These are phyloP conservation scores for Rhodotorula sp. DNA, from an alignment of 1,284 basidiomycete genomes.

Conservation along the genomic window DNA sequence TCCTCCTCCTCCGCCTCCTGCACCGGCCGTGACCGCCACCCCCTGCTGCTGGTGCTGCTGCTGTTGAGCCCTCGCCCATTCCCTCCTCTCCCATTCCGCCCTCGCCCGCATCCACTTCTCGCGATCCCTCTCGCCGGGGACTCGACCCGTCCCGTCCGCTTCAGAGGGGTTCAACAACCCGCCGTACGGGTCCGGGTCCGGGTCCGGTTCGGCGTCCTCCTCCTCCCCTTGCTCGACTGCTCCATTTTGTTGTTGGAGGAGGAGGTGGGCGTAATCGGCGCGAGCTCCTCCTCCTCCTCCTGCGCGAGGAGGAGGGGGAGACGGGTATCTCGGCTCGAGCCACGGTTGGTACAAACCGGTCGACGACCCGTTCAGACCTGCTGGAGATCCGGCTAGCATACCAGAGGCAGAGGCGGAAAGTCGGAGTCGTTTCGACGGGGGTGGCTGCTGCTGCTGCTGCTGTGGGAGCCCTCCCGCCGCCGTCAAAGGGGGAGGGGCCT, in stretches of 20 bases:
- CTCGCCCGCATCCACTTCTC: conserved; percentile 72
- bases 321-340: conserved; percentile 16
- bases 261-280: too few relatives aligned
- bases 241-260: neutral
- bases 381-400: neutral
- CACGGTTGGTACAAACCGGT: conserved; percentile 2
- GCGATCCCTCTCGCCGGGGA: conserved; percentile 66
- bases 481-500: too few relatives aligned
- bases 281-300: neutral
- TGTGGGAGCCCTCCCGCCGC: too few relatives aligned
- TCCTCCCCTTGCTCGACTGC: conserved; percentile 10
- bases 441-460: too few relatives aligned
- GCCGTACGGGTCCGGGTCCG: conserved; percentile 63
- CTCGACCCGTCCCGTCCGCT: conserved; percentile 72
- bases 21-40: neutral
- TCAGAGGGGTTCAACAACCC: conserved; percentile 70
- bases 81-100: conserved; percentile 57
- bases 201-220: conserved; percentile 14
- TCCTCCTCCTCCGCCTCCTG: conserved; percentile 2
- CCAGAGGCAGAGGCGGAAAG: neutral
- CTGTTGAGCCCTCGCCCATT: neutral
- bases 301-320: neutral
- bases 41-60: conserved; percentile 11
- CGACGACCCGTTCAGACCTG: neutral
- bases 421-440: neutral